A percentile compares a stretch with the other conserved stretches of the same genome.
These are phyloP conservation scores for Trichomonas tenax DNA, from an alignment of 208 protist genomes.

Conservation along the genomic window DNA sequence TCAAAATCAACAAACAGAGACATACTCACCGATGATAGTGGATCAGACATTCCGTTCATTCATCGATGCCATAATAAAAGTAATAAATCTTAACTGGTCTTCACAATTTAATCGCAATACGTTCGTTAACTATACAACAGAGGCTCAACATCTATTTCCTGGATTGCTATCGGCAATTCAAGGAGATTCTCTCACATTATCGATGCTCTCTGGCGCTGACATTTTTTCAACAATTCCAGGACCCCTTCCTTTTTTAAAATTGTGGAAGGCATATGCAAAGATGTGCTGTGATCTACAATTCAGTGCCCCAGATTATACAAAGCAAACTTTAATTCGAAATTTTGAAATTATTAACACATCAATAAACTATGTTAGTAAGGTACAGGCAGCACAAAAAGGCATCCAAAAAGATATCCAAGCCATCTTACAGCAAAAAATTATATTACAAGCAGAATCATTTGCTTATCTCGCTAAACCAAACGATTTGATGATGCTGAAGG, in stretches of 20 bases:
- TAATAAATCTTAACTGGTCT: background rate
- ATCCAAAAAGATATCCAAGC: background rate
- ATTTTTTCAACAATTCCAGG: background rate
- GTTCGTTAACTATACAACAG: background rate
- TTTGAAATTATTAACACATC: background rate
- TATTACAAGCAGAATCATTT: background rate
- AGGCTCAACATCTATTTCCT: background rate
- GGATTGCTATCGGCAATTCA: background rate
- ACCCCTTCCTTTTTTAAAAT: background rate
- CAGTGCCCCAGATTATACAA: background rate
- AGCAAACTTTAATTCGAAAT: background rate
- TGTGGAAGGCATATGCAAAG: background rate
- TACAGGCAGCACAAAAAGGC: background rate
- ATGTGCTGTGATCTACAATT: background rate
- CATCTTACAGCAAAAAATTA: background rate
- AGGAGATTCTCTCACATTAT: background rate
- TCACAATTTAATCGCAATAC: background rate
- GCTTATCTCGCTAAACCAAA: background rate
- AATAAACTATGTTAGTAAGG: background rate
- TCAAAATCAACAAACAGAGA: background rate
- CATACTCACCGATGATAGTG: background rate
- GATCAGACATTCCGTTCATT: background rate
- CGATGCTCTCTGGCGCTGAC: background rate
- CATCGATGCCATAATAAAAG: background rate
- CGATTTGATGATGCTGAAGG: background rate